Percentiles rank a stretch among this genome's conserved stretches.
Evolutionary conservation across 2,329 filamentous ascomycete genomes (phyloP).

Genomic region (Verticillium alfalfae): DNA sequence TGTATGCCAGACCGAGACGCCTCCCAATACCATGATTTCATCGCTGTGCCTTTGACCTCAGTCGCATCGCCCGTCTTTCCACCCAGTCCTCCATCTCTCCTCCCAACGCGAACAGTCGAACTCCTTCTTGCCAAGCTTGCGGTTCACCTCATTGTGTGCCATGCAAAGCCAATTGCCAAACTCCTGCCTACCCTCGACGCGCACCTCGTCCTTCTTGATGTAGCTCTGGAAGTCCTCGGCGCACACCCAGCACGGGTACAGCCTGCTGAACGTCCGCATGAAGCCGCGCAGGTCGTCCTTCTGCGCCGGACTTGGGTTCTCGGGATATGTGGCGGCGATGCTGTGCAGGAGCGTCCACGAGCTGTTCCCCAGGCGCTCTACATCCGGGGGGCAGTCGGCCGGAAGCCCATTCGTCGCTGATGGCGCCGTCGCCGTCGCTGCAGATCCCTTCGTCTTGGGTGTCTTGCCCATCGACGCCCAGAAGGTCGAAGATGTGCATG

Average conservation of each 20-base stretch:
- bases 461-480: conserved; percentile 35
- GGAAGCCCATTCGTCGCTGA: conserved; percentile 32
- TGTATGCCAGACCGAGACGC: neutral
- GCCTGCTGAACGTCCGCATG: conserved; percentile 70
- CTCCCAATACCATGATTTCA: neutral
- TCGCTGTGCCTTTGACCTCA: conserved; percentile 17
- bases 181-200: conserved; percentile 54
- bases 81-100: conserved; percentile 90
- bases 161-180: conserved; percentile 81
- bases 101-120: conserved; percentile 93
- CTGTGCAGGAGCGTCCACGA: conserved; percentile 94
- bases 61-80: conserved; percentile 63
- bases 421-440: conserved; percentile 21
- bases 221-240: conserved; percentile 86
- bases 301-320: conserved; percentile 58
- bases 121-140: conserved; percentile 80
- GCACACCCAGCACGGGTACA: conserved; percentile 96
- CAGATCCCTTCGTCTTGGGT: conserved; percentile 22
- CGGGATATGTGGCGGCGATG: conserved; percentile 82
- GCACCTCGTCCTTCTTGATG: conserved; percentile 66
- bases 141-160: conserved; percentile 82
- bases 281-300: conserved; percentile 76
- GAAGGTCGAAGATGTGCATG: conserved; percentile 63
- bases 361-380: conserved; percentile 77
- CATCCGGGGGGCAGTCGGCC: conserved; percentile 81